phyloP scores from a whole-genome alignment of 1,284 basidiomycete genomes.

The Sanguinoderma infundibulare region DNA sequence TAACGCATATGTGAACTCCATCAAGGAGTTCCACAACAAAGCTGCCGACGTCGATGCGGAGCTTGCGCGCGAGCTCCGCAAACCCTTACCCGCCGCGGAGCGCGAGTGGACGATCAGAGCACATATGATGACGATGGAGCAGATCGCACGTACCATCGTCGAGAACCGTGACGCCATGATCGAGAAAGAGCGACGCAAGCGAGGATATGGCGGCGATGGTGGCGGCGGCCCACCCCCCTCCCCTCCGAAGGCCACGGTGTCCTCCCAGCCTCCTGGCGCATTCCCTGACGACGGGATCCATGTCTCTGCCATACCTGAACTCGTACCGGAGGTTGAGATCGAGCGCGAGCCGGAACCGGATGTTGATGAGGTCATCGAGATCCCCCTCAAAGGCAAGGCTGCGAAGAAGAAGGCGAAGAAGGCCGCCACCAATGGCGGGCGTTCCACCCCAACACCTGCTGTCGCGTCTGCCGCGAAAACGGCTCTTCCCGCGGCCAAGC shows the following conservation, averaged over 20 bases:
- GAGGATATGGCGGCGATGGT: constrained; percentile 16
- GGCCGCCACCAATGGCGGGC: constrained; percentile 13
- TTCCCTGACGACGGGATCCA: constrained; percentile 22
- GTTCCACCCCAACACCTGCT: constrained; percentile 20
- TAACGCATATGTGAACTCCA: constrained; percentile 21
- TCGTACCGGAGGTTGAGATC: constrained; percentile 5
- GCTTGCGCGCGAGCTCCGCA: constrained; percentile 27
- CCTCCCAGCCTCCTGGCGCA: constrained; percentile 16
- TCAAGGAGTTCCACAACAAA: constrained; percentile 28
- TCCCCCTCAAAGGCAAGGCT: constrained; percentile 21
- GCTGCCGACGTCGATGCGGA: constrained; percentile 30
- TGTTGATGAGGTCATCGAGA: constrained; percentile 24
- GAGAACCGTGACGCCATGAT: constrained; percentile 13
- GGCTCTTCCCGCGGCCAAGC: constrained; percentile 9
- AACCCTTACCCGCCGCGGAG: constrained; percentile 19
- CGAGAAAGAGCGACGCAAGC: constrained; percentile 17
- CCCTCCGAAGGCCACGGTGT: neutral
- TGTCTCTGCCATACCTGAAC: constrained; percentile 7
- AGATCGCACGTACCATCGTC: constrained; percentile 25
- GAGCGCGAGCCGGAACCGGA: constrained; percentile 19
- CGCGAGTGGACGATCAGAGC: constrained; percentile 21
- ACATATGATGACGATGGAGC: constrained; percentile 25
- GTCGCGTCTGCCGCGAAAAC: constrained; percentile 1
- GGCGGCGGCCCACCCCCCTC: constrained; percentile 2
- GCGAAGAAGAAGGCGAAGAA: constrained; percentile 25